phyloP scores from a whole-genome alignment of 2,329 filamentous ascomycete species.

The Colletotrichum lupini region DNA sequence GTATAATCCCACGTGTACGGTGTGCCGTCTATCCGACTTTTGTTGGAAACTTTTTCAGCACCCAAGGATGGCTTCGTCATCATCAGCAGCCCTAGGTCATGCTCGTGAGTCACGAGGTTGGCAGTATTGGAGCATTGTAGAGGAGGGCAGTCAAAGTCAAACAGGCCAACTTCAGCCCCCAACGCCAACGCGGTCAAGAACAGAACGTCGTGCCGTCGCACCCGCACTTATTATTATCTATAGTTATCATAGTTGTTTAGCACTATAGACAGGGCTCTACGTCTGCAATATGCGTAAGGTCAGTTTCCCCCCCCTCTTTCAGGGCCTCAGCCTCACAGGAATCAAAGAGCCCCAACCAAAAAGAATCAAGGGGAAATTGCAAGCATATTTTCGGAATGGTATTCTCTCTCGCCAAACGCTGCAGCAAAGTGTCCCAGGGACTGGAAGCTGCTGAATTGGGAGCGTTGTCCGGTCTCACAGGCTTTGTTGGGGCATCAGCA shows the following conservation, averaged over 20 bases:
- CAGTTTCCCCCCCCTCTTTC: background rate
- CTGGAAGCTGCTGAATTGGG: background rate
- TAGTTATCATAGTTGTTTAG: background rate
- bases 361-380: conserved; percentile 7
- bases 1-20: background rate
- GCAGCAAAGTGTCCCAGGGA: background rate
- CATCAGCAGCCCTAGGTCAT: background rate
- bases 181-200: background rate
- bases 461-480: background rate
- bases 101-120: background rate
- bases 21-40: background rate
- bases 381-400: conserved; percentile 15
- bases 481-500: background rate
- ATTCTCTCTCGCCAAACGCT: background rate
- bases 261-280: conserved; percentile 1
- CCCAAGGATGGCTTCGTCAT: conserved; percentile 7
- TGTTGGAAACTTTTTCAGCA: background rate
- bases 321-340: background rate
- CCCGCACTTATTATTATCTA: background rate
- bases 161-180: background rate
- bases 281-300: background rate
- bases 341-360: background rate
- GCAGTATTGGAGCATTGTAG: background rate
- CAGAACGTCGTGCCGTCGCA: background rate
- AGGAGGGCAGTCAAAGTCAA: background rate